These are phyloP conservation scores for Wallacemonas sp. DNA, from an alignment of 208 protist species.

Conservation along the genomic window DNA sequence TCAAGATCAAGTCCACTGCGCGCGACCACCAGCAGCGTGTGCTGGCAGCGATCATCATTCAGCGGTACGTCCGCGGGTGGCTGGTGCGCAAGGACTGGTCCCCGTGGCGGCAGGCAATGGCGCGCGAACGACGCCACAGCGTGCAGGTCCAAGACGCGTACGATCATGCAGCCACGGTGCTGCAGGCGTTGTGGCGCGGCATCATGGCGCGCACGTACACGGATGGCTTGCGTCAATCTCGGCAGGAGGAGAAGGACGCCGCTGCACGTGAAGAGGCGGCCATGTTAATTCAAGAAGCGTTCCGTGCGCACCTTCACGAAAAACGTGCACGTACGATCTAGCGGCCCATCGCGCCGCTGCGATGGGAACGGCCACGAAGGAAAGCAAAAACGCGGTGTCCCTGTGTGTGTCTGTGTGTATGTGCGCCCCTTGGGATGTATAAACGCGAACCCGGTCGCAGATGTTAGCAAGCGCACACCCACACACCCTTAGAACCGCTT, in stretches of 20 bases:
- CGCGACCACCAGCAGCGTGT: constrained; percentile 24
- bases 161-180: constrained; percentile 54
- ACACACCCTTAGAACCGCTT: not conserved
- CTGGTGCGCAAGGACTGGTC: constrained; percentile 56
- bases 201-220: constrained; percentile 20
- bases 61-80: constrained; percentile 67
- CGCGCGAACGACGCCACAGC: constrained; percentile 24
- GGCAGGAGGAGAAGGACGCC: constrained; percentile 14
- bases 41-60: constrained; percentile 55
- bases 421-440: no score
- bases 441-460: no score
- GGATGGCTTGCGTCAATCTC: constrained; percentile 15
- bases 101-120: constrained; percentile 25
- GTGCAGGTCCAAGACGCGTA: constrained; percentile 39
- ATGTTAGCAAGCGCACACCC: no score
- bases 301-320: constrained; percentile 8
- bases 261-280: constrained; percentile 55
- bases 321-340: not conserved
- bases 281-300: constrained; percentile 61
- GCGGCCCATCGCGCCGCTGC: no score
- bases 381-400: constrained; percentile 4
- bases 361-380: not conserved
- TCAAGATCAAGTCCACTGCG: constrained; percentile 23
- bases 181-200: constrained; percentile 82
- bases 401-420: not conserved